Evolutionary conservation across 1,284 basidiomycete genomes (phyloP), one percentile per base, ranked within the genome.

Genomic region (Sporisorium reilianum): DNA sequence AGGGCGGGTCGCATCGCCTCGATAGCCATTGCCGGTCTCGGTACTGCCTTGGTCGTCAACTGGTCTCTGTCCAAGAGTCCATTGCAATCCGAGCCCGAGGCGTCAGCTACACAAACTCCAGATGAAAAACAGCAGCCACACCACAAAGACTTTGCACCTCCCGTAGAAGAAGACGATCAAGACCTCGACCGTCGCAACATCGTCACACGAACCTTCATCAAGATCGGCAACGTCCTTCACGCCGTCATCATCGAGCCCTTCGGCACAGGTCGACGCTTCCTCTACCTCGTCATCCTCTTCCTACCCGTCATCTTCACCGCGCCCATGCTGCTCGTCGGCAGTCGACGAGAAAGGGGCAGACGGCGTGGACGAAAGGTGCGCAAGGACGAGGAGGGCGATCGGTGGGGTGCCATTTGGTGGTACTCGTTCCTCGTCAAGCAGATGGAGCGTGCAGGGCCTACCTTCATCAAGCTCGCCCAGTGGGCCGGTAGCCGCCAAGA

Each of bases 381-480:
- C 49, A 77, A 67, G 40, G 55, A 66, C 30, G 62, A 72, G 40
- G 67, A 79, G 16, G 80, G 81, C 20, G 73, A 80, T 25, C 65
- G 83, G 18, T 81, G 79, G 75, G 83, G 83, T 16, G 81, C 83
- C 5, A 56, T 80, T 25, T 97, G 93, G 95, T 99, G 97, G 97
- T 99, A 97, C 85, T 89, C 89, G 20, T 89, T 95, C 66, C 87
- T 99, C 9, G 94, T 96, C 16, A 87, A 87, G 58, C 92, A 92
- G 84, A 98, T 99, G 95, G 91, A 96, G 85, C 87, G 90, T 11
- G 96, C 96, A 6, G 97, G 97, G 0, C 97, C 97, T 4, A 97
- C 95, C 0, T 99, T 99, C 84, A 94, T 94, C 86, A 99, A 99
- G 93, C 89, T 99, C 54, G 93, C 94, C 1, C 97, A 99, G 89